Percentiles rank a stretch among this genome's conserved stretches.
These are phyloP conservation scores for Schrenkiella parvula DNA, from an alignment of 345 rosid species.

Conservation along the genomic window DNA sequence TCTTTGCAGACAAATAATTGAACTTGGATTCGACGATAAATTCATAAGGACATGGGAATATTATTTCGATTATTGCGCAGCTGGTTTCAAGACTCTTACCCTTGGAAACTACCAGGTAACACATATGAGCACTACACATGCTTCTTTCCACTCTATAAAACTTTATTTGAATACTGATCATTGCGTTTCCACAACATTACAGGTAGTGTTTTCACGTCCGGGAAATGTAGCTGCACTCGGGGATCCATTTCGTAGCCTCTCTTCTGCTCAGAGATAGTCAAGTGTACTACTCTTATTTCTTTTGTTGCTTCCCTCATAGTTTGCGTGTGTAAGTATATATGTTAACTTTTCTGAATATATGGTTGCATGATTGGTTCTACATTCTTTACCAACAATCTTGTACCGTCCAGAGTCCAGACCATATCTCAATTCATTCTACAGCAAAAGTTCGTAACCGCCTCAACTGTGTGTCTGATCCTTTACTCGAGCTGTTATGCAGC, in stretches of 20 bases:
- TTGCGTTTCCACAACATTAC: background rate
- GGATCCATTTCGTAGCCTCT: constrained; percentile 42
- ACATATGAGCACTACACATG: background rate
- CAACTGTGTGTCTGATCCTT: background rate
- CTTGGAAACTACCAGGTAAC: constrained; percentile 66
- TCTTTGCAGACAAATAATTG: constrained; percentile 48
- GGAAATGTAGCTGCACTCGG: constrained; percentile 50
- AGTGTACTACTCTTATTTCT: background rate
- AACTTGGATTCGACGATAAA: constrained; percentile 66
- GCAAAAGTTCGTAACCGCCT: background rate
- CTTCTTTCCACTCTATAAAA: background rate
- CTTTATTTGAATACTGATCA: background rate
- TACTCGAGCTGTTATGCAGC: background rate
- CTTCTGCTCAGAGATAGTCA: constrained; percentile 16
- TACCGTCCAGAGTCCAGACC: background rate
- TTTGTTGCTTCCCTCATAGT: background rate
- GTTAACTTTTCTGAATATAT: background rate
- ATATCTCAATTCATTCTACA: background rate
- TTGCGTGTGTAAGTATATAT: background rate
- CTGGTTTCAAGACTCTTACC: constrained; percentile 69
- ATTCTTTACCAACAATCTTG: background rate
- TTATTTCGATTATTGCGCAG: constrained; percentile 80
- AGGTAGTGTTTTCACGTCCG: constrained; percentile 69
- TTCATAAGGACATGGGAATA: constrained; percentile 88
- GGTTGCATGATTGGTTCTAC: background rate